Percentiles rank a stretch among this genome's conserved stretches.
Evolutionary conservation across 805 yeast species (phyloP).

Genomic region (Wickerhamiella bombiphila): DNA sequence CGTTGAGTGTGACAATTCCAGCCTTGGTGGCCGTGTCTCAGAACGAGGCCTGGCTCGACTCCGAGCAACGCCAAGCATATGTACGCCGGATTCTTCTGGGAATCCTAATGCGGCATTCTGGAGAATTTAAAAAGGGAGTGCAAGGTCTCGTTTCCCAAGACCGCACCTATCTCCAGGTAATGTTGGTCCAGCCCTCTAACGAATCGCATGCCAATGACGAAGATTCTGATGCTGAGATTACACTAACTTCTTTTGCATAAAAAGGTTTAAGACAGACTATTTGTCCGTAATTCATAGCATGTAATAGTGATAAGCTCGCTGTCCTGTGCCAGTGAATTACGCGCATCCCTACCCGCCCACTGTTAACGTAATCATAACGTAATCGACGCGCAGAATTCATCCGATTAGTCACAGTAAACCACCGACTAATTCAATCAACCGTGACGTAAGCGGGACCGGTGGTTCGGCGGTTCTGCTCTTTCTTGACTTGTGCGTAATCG

Average conservation of each 20-base stretch:
- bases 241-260: constrained; percentile 34
- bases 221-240: constrained; percentile 28
- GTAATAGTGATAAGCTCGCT: too few relatives aligned
- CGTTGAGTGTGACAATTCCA: constrained; percentile 1
- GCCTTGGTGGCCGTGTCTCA: constrained; percentile 8
- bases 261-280: too few relatives aligned
- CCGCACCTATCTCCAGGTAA: constrained; percentile 10
- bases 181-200: constrained; percentile 8
- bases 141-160: constrained; percentile 29
- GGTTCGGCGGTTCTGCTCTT: too few relatives aligned
- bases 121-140: constrained; percentile 26
- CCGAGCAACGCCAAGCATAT: constrained; percentile 11
- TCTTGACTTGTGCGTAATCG: too few relatives aligned
- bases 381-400: too few relatives aligned
- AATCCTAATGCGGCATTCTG: constrained; percentile 20
- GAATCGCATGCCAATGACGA: constrained; percentile 4
- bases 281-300: too few relatives aligned
- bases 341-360: too few relatives aligned
- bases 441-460: too few relatives aligned
- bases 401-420: too few relatives aligned
- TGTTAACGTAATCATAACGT: too few relatives aligned
- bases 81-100: constrained; percentile 20
- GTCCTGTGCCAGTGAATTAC: too few relatives aligned
- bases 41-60: constrained; percentile 15
- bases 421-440: too few relatives aligned